Evolutionary conservation across 177 flowering plant genomes (phyloP).

Genomic region (Vitis hybrid): DNA sequence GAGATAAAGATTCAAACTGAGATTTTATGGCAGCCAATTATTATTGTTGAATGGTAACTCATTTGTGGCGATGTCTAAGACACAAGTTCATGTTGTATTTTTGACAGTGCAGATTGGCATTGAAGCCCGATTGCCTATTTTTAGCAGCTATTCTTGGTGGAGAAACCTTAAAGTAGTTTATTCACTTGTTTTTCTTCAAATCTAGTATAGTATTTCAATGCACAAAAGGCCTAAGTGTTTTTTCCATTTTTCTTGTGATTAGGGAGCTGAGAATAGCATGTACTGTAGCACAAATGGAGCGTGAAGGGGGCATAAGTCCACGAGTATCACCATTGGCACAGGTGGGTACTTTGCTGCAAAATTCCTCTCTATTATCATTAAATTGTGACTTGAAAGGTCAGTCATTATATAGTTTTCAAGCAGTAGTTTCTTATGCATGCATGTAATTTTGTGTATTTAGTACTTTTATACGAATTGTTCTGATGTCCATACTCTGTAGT

Average conservation of each 20-base stretch:
- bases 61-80: conserved; percentile 8
- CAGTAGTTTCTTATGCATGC: neutral
- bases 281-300: conserved; percentile 94
- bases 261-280: conserved; percentile 95
- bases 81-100: conserved; percentile 15
- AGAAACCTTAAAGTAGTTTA: conserved; percentile 79
- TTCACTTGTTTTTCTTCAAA: neutral
- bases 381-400: neutral
- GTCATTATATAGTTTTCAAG: neutral
- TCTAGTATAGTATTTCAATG: neutral
- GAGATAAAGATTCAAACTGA: too few relatives aligned
- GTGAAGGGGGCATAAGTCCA: conserved; percentile 98
- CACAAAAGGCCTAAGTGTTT: neutral
- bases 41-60: neutral
- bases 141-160: conserved; percentile 97
- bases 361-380: neutral
- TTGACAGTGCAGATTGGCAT: conserved; percentile 77
- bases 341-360: conserved; percentile 32
- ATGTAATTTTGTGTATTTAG: neutral
- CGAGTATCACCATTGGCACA: conserved; percentile 94
- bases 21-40: neutral
- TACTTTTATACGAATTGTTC: neutral
- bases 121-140: conserved; percentile 98
- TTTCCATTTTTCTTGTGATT: conserved; percentile 5
- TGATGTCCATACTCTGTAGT: neutral